Evolutionary conservation across 2,329 filamentous ascomycete species (phyloP).

Genomic region (Xylariaceae sp.): DNA sequence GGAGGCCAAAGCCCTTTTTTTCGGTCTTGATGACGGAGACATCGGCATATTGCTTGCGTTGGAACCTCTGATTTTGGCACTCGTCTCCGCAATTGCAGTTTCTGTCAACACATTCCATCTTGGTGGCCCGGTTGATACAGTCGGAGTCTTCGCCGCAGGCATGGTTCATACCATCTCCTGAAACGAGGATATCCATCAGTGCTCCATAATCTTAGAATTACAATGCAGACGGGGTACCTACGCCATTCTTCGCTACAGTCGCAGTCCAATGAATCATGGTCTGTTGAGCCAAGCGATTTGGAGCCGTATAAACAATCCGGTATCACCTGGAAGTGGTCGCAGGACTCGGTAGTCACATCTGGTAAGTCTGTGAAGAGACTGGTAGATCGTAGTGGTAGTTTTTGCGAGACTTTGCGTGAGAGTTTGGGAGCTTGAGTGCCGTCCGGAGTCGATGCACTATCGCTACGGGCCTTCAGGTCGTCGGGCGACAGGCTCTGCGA

Average conservation of each 20-base stretch:
- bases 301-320: slow-evolving; percentile 87
- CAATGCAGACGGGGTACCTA: slow-evolving; percentile 58
- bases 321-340: slow-evolving; percentile 78
- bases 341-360: slow-evolving; percentile 79
- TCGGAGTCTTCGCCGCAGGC: slow-evolving; percentile 96
- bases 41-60: slow-evolving; percentile 84
- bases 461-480: slow-evolving; percentile 53
- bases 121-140: slow-evolving; percentile 97
- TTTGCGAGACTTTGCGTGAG: slow-evolving; percentile 75
- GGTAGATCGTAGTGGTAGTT: slow-evolving; percentile 65
- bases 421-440: slow-evolving; percentile 69
- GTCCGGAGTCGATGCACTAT: slow-evolving; percentile 55
- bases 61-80: slow-evolving; percentile 95
- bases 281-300: slow-evolving; percentile 88
- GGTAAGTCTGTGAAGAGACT: slow-evolving; percentile 75
- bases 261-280: slow-evolving; percentile 89
- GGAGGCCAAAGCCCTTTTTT: slow-evolving; percentile 94
- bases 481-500: slow-evolving; percentile 53
- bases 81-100: slow-evolving; percentile 85
- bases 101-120: slow-evolving; percentile 88
- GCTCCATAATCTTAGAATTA: slow-evolving; percentile 21
- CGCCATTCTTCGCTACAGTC: slow-evolving; percentile 95
- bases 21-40: slow-evolving; percentile 97
- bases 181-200: slow-evolving; percentile 30
- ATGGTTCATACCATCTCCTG: slow-evolving; percentile 71